Percentiles rank a stretch among this genome's conserved stretches.
phyloP scores from a whole-genome alignment of 179 eudicot species.

The Beta lomatogona region DNA sequence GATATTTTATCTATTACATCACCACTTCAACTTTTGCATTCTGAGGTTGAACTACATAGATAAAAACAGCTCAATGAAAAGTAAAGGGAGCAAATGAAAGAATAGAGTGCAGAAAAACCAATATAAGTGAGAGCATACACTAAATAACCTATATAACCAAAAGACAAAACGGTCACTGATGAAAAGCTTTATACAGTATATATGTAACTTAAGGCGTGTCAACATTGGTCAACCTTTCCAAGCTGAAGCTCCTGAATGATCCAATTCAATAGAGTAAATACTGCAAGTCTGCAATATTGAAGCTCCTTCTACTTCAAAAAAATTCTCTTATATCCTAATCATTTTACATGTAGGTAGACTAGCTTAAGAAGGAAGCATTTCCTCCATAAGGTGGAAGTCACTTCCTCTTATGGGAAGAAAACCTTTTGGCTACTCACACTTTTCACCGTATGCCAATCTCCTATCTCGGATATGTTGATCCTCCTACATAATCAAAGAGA shows the following conservation, averaged over 20 bases:
- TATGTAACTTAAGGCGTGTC: neutral
- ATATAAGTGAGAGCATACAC: neutral
- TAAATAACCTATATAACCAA: neutral
- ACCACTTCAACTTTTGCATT: neutral
- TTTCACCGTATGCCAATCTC: neutral
- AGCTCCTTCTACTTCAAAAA: neutral
- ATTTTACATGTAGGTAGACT: neutral
- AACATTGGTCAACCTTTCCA: neutral
- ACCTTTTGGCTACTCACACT: neutral
- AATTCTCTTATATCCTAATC: neutral
- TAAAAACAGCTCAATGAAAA: neutral
- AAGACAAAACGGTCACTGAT: neutral
- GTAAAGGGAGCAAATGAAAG: neutral
- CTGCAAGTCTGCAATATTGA: neutral
- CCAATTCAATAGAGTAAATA: neutral
- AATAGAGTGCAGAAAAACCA: neutral
- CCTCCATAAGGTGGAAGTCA: neutral
- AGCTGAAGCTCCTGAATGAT: neutral
- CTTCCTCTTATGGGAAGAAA: neutral
- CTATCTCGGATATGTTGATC: neutral
- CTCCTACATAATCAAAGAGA: neutral
- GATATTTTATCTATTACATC: neutral
- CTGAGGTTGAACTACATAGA: neutral
- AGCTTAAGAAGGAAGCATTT: neutral
- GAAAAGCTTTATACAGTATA: neutral